Base-by-base conservation (phyloP, 345 rosid species). In the Excoecaria cochinchinensis region DNA sequence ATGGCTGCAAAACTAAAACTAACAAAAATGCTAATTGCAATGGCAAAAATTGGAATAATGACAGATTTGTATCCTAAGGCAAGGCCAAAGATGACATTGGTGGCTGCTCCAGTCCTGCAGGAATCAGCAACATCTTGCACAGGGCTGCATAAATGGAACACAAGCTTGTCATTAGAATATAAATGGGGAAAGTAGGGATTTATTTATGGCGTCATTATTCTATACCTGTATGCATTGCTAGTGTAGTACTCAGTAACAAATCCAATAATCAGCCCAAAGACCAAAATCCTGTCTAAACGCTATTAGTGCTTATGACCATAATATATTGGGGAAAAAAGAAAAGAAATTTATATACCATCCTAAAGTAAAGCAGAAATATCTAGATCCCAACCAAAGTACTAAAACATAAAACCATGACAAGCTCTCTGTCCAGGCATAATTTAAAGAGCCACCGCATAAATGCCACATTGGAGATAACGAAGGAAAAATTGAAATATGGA, bases 31-130 rank as follows among this genome's bases (percentile, higher is more conserved):
- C 90, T 81, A 75, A 76, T 50, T 39, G 96, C 96, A 75, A 92
- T 91, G 50, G 94, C 90, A 62, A 92, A 91, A 68, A 92, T 89
- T 46, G 97, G 96, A 51, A 92, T 92, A 71, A 90, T 90, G 58
- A 89, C 92, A 4, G 96, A 92, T 81, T 92, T 92, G 85, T 90
- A 91, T 42, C 97, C 97, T 79, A 92, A 85, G 55, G 94, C 97
- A 72, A 92, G 91, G 67, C 97, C 94, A 70, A 92, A 87, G 40
- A 91, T 92, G 65, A 91, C 96, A 82, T 92, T 92, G 67, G 96
- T 90, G 52, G 97, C 91, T 60, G 96, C 96, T 70, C 96, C 97
- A 53, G 94, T 92, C 25, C 82, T 73, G 80, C 85, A 84, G 76
- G 87, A 82, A 68, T 84, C 85, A 36, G 87, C 85, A 77, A 79